Conservation (phyloP, 208 protist genomes). For the Porcisia hertigi region DNA sequence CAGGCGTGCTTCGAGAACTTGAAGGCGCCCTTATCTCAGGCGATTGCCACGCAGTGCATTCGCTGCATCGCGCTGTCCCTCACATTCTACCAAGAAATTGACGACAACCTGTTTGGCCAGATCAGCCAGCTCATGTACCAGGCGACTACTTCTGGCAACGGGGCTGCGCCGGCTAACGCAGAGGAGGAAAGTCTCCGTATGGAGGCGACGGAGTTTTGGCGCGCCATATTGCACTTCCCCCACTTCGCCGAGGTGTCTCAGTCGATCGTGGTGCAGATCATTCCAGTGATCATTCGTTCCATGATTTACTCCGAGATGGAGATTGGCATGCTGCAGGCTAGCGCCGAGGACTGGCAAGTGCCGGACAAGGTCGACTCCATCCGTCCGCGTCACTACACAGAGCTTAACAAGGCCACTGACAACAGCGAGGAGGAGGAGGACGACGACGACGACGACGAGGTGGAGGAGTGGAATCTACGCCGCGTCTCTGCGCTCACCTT, state of each 20-base stretch:
- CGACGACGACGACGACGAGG: conserved; percentile 86
- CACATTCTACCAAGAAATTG: conserved; percentile 61
- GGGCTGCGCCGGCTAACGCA: conserved; percentile 12
- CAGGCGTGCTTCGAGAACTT: conserved; percentile 73
- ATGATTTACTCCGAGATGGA: conserved; percentile 94
- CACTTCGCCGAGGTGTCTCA: conserved; percentile 66
- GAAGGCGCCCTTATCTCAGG: conserved; percentile 41
- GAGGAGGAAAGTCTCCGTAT: conserved; percentile 76
- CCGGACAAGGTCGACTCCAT: conserved; percentile 87
- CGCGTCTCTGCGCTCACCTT: conserved; percentile 87
- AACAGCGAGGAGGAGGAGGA: conserved; percentile 64
- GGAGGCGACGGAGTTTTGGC: conserved; percentile 86
- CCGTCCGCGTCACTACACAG: conserved; percentile 81
- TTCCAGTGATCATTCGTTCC: conserved; percentile 80
- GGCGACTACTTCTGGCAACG: conserved; percentile 42
- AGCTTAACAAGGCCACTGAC: conserved; percentile 11
- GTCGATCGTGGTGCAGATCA: conserved; percentile 48
- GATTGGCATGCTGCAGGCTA: conserved; percentile 79
- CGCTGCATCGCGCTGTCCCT: conserved; percentile 72
- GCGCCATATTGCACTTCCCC: conserved; percentile 69
- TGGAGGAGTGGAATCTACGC: conserved; percentile 92
- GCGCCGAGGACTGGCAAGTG: conserved; percentile 76
- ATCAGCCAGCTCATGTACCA: conserved; percentile 64
- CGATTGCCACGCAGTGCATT: conserved; percentile 55
- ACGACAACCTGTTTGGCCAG: conserved; percentile 50